These are phyloP conservation scores for Clausena lansium DNA, from an alignment of 345 rosid species.

Conservation along the genomic window DNA sequence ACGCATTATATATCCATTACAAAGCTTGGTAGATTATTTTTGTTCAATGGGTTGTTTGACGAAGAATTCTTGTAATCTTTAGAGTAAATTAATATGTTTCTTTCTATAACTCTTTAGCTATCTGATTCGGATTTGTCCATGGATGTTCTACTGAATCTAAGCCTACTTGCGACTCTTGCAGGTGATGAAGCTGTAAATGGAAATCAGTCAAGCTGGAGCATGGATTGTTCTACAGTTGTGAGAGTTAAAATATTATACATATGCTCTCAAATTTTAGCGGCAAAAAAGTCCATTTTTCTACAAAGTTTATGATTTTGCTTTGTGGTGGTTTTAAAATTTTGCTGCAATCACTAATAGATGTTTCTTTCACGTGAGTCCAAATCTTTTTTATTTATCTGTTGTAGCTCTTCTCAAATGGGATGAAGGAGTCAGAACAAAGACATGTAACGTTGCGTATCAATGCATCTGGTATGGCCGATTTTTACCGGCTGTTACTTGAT, in stretches of 20 bases:
- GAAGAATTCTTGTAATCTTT: not conserved
- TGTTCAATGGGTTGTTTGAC: not conserved
- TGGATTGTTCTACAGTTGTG: slow-evolving; percentile 72
- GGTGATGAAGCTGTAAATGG: slow-evolving; percentile 75
- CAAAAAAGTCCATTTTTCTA: slow-evolving; percentile 97
- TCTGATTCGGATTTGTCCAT: not conserved
- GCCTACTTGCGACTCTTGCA: slow-evolving; percentile 20
- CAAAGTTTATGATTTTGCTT: slow-evolving; percentile 13
- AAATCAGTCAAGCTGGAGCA: slow-evolving; percentile 73
- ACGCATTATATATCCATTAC: not conserved
- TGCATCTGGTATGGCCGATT: slow-evolving; percentile 59
- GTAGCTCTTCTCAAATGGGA: slow-evolving; percentile 97
- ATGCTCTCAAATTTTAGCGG: slow-evolving; percentile 98
- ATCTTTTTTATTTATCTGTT: slow-evolving; percentile 10
- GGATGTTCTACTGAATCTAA: not conserved
- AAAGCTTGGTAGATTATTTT: not conserved
- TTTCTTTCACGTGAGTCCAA: not conserved
- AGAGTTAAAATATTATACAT: slow-evolving; percentile 85
- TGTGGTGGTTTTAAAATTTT: not conserved
- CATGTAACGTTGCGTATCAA: slow-evolving; percentile 88
- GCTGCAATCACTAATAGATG: not conserved
- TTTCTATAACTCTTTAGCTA: not conserved
- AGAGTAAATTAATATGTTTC: not conserved
- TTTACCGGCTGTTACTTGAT: not conserved
- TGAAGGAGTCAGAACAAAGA: slow-evolving; percentile 98